A percentile compares a stretch with the other conserved stretches of the same genome.
These are phyloP conservation scores for Lactarius quietus DNA, from an alignment of 768 basidiomycete genomes.

Conservation along the genomic window DNA sequence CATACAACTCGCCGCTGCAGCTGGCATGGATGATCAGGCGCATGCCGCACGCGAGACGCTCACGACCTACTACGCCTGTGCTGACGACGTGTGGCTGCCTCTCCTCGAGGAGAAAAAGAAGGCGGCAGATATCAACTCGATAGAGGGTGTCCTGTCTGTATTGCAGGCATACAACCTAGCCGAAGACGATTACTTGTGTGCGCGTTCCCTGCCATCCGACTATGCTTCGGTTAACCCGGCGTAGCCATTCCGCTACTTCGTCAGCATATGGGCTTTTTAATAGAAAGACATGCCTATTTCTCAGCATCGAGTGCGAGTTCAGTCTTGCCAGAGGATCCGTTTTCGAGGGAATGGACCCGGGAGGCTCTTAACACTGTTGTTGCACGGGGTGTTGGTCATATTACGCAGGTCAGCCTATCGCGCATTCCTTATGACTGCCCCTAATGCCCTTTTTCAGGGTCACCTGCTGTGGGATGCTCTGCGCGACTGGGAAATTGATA, in stretches of 20 bases:
- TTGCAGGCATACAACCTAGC: constrained; percentile 62
- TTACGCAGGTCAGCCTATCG: constrained; percentile 52
- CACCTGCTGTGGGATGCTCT: constrained; percentile 66
- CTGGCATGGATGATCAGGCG: constrained; percentile 57
- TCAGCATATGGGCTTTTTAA: constrained; percentile 62
- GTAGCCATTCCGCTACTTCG: constrained; percentile 73
- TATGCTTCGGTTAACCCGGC: constrained; percentile 26
- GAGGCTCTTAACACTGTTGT: constrained; percentile 52
- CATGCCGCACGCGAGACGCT: constrained; percentile 64
- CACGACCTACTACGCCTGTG: constrained; percentile 56
- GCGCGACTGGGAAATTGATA: constrained; percentile 70
- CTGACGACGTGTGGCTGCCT: constrained; percentile 72
- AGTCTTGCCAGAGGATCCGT: constrained; percentile 52
- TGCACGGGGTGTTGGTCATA: constrained; percentile 53
- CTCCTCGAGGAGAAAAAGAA: constrained; percentile 54
- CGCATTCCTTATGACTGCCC: background rate
- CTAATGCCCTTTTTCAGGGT: constrained; percentile 45
- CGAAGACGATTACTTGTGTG: constrained; percentile 77
- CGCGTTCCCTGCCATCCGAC: constrained; percentile 33
- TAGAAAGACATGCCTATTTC: constrained; percentile 39
- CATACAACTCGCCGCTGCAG: constrained; percentile 55
- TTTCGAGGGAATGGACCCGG: constrained; percentile 61
- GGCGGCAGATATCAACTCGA: constrained; percentile 49
- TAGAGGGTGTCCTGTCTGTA: constrained; percentile 50
- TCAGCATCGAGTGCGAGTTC: constrained; percentile 40